phyloP scores from a whole-genome alignment of 306 rosid genomes.

The Neltuma alba region DNA sequence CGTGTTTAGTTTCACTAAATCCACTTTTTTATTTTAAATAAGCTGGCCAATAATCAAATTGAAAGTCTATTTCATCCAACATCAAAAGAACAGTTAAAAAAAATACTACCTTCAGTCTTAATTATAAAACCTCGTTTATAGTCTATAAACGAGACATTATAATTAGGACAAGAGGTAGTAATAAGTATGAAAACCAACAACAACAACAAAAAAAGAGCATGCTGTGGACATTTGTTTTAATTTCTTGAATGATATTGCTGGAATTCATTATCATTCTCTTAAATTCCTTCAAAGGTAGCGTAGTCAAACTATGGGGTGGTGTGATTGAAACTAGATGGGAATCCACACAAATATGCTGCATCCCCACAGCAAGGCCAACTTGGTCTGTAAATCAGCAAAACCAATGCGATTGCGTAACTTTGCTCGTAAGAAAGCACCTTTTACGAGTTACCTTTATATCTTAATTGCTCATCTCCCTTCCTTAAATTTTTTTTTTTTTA shows the following conservation, averaged over 20 bases:
- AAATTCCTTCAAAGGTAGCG: neutral
- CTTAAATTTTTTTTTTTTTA: too few relatives aligned
- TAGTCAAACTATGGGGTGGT: constrained; percentile 31
- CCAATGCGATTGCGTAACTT: constrained; percentile 10
- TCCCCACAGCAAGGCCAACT: constrained; percentile 23
- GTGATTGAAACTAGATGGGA: constrained; percentile 38
- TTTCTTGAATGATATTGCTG: neutral
- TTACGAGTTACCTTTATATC: constrained; percentile 4
- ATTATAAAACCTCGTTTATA: too few relatives aligned
- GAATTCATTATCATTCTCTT: neutral
- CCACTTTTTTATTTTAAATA: too few relatives aligned
- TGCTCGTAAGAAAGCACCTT: constrained; percentile 30
- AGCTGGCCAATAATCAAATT: neutral
- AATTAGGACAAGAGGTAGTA: too few relatives aligned
- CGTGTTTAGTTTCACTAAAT: neutral
- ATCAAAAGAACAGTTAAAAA: neutral
- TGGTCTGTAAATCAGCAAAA: constrained; percentile 9
- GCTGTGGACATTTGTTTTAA: neutral
- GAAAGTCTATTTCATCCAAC: neutral
- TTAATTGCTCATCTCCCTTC: constrained; percentile 24
- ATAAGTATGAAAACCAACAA: neutral
- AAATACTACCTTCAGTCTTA: too few relatives aligned
- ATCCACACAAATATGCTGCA: constrained; percentile 42
- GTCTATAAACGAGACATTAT: too few relatives aligned
- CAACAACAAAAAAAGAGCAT: neutral